Conservation (phyloP, 2,329 filamentous ascomycete species). For the Cercospora sesami region DNA sequence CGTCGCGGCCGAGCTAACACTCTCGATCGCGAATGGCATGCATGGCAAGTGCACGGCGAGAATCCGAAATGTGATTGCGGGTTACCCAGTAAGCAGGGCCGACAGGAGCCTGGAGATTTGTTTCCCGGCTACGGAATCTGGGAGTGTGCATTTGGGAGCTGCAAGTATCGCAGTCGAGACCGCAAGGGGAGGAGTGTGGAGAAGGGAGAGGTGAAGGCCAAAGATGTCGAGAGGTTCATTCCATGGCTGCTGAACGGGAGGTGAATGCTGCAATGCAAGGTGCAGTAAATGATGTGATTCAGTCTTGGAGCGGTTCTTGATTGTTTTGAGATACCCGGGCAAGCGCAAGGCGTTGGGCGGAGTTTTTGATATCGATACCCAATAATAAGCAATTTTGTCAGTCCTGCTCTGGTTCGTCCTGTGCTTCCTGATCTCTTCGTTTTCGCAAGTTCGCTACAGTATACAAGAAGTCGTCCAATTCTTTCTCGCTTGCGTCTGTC, state of each 20-base stretch:
- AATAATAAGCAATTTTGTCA: not conserved
- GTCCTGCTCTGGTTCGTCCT: slow-evolving; percentile 9
- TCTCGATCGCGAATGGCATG: slow-evolving; percentile 20
- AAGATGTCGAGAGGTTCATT: slow-evolving; percentile 26
- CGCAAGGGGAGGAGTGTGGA: slow-evolving; percentile 24
- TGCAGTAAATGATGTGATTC: not conserved
- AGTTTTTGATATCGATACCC: not conserved
- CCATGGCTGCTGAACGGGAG: slow-evolving; percentile 24
- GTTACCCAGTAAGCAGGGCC: slow-evolving; percentile 16
- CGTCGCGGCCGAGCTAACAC: slow-evolving; percentile 18
- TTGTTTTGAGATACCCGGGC: slow-evolving; percentile 9
- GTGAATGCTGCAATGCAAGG: not conserved
- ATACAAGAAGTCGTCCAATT: slow-evolving; percentile 49
- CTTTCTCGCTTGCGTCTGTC: slow-evolving; percentile 39
- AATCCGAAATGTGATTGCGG: slow-evolving; percentile 27
- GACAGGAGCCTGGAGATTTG: slow-evolving; percentile 1
- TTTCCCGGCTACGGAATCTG: slow-evolving; percentile 27
- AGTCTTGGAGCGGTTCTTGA: slow-evolving; percentile 1
- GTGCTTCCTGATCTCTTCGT: slow-evolving; percentile 35
- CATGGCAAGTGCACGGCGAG: slow-evolving; percentile 23
- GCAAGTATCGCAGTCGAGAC: slow-evolving; percentile 26
- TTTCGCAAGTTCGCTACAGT: slow-evolving; percentile 53
- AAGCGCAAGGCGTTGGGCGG: slow-evolving; percentile 9
- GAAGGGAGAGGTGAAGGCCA: slow-evolving; percentile 24
- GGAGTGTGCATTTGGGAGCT: slow-evolving; percentile 24